Evolutionary conservation across 2,329 filamentous ascomycete species (phyloP).

Genomic region (Sporothrix inflata): DNA sequence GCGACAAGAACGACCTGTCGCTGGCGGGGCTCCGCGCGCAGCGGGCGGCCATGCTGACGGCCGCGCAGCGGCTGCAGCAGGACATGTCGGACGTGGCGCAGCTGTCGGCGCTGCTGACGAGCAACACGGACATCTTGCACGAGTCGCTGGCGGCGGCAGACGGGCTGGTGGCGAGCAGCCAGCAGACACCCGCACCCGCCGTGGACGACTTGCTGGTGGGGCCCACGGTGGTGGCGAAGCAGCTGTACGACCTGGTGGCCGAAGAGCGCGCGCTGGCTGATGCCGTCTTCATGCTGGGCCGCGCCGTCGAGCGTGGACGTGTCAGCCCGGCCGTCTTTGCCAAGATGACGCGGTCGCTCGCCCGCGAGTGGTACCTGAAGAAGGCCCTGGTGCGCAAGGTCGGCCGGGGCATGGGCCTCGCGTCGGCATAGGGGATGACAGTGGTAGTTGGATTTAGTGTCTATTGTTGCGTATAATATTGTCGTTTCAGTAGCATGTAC

Average conservation of each 20-base stretch:
- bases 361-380: slow-evolving; percentile 81
- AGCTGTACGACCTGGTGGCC: slow-evolving; percentile 85
- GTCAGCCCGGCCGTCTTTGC: slow-evolving; percentile 75
- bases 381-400: slow-evolving; percentile 81
- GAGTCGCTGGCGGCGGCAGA: slow-evolving; percentile 80
- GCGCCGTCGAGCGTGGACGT: slow-evolving; percentile 73
- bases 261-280: slow-evolving; percentile 88
- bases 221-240: slow-evolving; percentile 88
- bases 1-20: slow-evolving; percentile 72
- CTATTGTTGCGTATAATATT: background rate
- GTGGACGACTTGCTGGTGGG: slow-evolving; percentile 94
- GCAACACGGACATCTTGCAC: slow-evolving; percentile 78
- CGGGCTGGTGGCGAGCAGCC: slow-evolving; percentile 72
- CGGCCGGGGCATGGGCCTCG: slow-evolving; percentile 72
- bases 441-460: background rate
- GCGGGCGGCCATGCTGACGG: slow-evolving; percentile 72
- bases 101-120: slow-evolving; percentile 70
- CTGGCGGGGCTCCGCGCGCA: slow-evolving; percentile 78
- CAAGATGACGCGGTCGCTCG: slow-evolving; percentile 73
- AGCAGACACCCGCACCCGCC: slow-evolving; percentile 68
- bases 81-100: slow-evolving; percentile 74
- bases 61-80: slow-evolving; percentile 69
- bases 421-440: background rate
- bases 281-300: slow-evolving; percentile 79
- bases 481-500: background rate